Conservation (phyloP, 768 basidiomycete genomes). For the Leccinum arenicola region DNA sequence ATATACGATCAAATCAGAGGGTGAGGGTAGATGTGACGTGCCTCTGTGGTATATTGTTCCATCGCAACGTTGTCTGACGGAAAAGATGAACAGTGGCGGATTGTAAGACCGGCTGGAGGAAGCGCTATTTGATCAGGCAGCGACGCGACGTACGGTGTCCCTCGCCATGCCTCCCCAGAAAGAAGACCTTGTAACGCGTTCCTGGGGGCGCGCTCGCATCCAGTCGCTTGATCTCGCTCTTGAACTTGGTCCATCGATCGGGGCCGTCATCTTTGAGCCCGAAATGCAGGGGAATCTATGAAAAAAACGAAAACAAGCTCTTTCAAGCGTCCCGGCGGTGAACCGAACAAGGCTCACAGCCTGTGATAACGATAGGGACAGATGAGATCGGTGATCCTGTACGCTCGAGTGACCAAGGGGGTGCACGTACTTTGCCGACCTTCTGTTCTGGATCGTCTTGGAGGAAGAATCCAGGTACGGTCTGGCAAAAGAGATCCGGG, state of each 20-base stretch:
- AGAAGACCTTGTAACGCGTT: slow-evolving; percentile 58
- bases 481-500: neutral
- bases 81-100: slow-evolving; percentile 44
- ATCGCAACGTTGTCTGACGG: slow-evolving; percentile 67
- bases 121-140: neutral
- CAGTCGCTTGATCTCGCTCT: slow-evolving; percentile 38
- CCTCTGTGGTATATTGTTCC: slow-evolving; percentile 56
- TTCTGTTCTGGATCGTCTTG: slow-evolving; percentile 19
- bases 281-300: slow-evolving; percentile 54
- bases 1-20: neutral
- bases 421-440: slow-evolving; percentile 12
- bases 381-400: slow-evolving; percentile 1
- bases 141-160: slow-evolving; percentile 59
- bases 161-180: slow-evolving; percentile 69
- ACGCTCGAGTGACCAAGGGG: too few relatives aligned
- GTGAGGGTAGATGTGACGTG: slow-evolving; percentile 9
- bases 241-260: slow-evolving; percentile 50
- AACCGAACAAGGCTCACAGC: slow-evolving; percentile 11
- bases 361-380: neutral
- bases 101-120: slow-evolving; percentile 30
- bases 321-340: neutral
- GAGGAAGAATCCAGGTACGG: slow-evolving; percentile 13
- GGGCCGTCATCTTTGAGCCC: slow-evolving; percentile 53
- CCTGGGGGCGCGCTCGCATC: slow-evolving; percentile 39
- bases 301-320: neutral